Percentiles rank a stretch among this genome's conserved stretches.
Evolutionary conservation across 306 rosid species (phyloP).

Genomic region (Argentina anserina): DNA sequence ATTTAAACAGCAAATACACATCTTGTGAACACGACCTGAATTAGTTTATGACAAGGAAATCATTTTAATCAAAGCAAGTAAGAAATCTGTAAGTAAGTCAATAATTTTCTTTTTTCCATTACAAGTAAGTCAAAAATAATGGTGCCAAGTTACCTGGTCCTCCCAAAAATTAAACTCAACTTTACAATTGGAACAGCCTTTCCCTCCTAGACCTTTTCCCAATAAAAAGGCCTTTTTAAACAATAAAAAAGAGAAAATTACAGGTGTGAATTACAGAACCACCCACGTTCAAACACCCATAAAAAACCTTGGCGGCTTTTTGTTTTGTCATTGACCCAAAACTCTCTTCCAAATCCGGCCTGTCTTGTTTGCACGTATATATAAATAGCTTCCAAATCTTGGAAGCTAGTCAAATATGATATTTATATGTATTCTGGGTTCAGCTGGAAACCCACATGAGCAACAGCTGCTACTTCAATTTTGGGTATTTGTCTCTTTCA

Average conservation of each 20-base stretch:
- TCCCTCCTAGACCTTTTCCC: not conserved
- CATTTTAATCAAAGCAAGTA: too few species aligned
- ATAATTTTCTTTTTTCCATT: not conserved
- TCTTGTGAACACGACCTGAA: too few species aligned
- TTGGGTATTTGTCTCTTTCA: conserved; percentile 9
- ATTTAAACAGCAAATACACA: too few species aligned
- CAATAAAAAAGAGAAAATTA: not conserved
- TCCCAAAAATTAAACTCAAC: not conserved
- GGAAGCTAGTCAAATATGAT: not conserved
- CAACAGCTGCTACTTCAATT: not conserved
- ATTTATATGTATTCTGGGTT: conserved; percentile 20
- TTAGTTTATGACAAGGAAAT: too few species aligned
- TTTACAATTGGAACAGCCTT: not conserved
- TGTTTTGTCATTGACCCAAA: not conserved
- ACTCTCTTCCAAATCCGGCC: not conserved
- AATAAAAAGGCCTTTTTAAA: not conserved
- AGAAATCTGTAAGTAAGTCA: too few species aligned
- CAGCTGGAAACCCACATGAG: conserved; percentile 9
- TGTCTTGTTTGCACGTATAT: not conserved
- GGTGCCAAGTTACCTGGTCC: not conserved
- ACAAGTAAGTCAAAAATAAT: too few species aligned
- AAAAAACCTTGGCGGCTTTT: conserved; percentile 32
- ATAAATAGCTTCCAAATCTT: not conserved
- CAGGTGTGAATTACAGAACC: conserved; percentile 2
- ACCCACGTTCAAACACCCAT: conserved; percentile 1